These are phyloP conservation scores for Phytophthora pisi DNA, from an alignment of 352 stramenopile genomes.

Conservation along the genomic window DNA sequence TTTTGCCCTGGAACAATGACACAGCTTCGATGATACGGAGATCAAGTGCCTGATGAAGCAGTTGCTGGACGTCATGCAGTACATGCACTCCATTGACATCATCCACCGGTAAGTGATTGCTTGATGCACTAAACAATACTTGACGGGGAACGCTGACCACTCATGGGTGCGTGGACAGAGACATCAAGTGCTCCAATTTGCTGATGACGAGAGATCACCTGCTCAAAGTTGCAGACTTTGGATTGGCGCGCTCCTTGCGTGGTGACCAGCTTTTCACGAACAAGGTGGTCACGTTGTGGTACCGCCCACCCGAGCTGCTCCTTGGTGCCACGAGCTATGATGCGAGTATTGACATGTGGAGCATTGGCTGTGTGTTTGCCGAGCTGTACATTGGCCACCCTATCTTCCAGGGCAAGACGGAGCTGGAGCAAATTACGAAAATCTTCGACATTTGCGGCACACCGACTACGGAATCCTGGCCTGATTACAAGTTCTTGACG, in stretches of 20 bases:
- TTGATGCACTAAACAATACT: neutral
- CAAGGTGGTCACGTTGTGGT: slow-evolving; percentile 97
- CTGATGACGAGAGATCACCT: slow-evolving; percentile 79
- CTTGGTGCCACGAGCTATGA: slow-evolving; percentile 94
- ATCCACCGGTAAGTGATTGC: slow-evolving; percentile 68
- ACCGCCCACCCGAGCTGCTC: slow-evolving; percentile 93
- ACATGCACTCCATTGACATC: slow-evolving; percentile 90
- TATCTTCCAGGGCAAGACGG: slow-evolving; percentile 88
- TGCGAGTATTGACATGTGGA: slow-evolving; percentile 95
- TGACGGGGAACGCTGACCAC: neutral
- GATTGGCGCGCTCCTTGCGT: slow-evolving; percentile 82
- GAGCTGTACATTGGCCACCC: slow-evolving; percentile 88
- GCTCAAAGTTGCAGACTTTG: slow-evolving; percentile 89
- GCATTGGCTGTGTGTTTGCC: slow-evolving; percentile 91
- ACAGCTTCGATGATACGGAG: slow-evolving; percentile 85
- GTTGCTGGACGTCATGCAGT: slow-evolving; percentile 83
- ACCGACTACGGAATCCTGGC: slow-evolving; percentile 80
- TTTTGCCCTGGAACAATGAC: slow-evolving; percentile 1
- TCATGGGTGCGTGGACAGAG: slow-evolving; percentile 28
- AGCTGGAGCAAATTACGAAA: slow-evolving; percentile 88
- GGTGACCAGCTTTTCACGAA: slow-evolving; percentile 92
- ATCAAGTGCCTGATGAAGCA: slow-evolving; percentile 91
- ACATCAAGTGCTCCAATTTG: slow-evolving; percentile 95
- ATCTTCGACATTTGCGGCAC: slow-evolving; percentile 91
- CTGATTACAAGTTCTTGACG: slow-evolving; percentile 87